Evolutionary conservation across 2,329 filamentous ascomycete genomes (phyloP).

Genomic region (Mollisiaceae sp.): DNA sequence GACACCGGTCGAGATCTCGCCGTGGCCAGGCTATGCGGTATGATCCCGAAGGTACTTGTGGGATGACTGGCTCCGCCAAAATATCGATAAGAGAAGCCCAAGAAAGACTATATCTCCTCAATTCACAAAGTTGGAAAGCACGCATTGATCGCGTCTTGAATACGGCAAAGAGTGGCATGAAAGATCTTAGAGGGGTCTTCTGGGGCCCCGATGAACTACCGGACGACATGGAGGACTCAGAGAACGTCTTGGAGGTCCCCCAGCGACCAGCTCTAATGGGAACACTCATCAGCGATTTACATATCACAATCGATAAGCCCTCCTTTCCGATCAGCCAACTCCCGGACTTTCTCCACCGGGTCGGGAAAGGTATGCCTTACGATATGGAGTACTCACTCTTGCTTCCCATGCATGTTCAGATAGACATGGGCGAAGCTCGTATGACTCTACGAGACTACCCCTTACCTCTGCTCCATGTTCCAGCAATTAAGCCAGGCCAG

Average conservation of each 20-base stretch:
- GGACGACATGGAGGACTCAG: constrained; percentile 80
- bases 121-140: constrained; percentile 89
- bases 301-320: constrained; percentile 87
- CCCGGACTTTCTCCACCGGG: constrained; percentile 81
- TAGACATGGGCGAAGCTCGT: constrained; percentile 89
- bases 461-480: constrained; percentile 87
- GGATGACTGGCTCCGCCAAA: constrained; percentile 73
- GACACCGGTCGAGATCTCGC: constrained; percentile 39
- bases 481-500: constrained; percentile 78
- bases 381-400: constrained; percentile 91
- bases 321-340: constrained; percentile 84
- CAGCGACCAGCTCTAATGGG: constrained; percentile 84
- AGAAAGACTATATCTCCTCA: constrained; percentile 75
- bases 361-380: constrained; percentile 95
- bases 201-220: constrained; percentile 83
- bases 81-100: constrained; percentile 79
- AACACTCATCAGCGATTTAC: constrained; percentile 80
- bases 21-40: constrained; percentile 65
- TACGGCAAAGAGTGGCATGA: constrained; percentile 74
- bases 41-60: constrained; percentile 77
- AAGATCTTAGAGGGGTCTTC: constrained; percentile 78
- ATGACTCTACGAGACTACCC: constrained; percentile 93
- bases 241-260: constrained; percentile 85
- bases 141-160: constrained; percentile 80
- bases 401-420: constrained; percentile 85